phyloP scores from a whole-genome alignment of 257 asterid species.

The Linaria vulgaris region DNA sequence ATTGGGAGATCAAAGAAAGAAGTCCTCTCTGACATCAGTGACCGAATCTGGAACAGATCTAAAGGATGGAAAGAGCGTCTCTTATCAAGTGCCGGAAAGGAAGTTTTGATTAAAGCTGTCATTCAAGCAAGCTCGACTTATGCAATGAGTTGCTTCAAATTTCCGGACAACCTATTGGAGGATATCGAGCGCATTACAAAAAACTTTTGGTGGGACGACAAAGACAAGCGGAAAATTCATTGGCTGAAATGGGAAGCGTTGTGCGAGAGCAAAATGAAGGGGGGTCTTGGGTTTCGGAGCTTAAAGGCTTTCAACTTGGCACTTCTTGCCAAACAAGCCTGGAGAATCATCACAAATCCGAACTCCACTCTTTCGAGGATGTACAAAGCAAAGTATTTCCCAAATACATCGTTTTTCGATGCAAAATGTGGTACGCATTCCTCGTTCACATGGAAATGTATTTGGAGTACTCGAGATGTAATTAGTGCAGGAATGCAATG shows the following conservation, averaged over 20 bases:
- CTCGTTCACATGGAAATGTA: too few species aligned
- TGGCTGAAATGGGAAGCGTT: not conserved
- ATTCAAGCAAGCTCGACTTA: not conserved
- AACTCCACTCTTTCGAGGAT: not conserved
- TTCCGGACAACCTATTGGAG: not conserved
- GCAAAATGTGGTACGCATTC: too few species aligned
- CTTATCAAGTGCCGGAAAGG: not conserved
- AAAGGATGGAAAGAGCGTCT: not conserved
- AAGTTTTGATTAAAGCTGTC: not conserved
- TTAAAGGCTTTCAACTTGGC: not conserved
- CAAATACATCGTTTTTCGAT: too few species aligned
- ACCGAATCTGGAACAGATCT: accelerated
- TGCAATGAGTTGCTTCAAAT: not conserved
- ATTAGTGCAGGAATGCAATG: too few species aligned
- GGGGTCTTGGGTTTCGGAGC: not conserved
- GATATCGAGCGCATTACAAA: not conserved
- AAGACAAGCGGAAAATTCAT: not conserved
- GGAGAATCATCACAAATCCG: not conserved
- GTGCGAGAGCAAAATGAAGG: not conserved
- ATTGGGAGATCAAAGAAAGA: not conserved
- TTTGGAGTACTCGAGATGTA: too few species aligned
- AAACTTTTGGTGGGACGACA: not conserved
- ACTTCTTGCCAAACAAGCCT: not conserved
- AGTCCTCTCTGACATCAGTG: not conserved
- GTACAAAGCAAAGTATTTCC: not conserved